These are phyloP conservation scores for Lolium perenne DNA, from an alignment of 176 grass and related monocot genomes.

Conservation along the genomic window DNA sequence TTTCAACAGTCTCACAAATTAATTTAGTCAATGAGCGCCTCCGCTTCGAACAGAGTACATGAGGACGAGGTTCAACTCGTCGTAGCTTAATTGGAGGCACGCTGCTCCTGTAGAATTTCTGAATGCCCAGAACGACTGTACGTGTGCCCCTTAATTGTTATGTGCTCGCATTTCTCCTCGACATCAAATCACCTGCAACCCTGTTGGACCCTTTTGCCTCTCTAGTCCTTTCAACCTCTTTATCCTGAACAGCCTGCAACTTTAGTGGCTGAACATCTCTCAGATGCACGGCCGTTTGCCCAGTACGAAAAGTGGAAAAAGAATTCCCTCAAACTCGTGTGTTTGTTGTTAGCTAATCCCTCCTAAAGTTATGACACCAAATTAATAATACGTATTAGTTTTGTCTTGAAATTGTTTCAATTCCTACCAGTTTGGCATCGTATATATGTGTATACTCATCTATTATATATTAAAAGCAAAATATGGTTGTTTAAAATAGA, in stretches of 20 bases:
- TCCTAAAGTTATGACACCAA: too few relatives aligned
- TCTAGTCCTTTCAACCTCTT: conserved; percentile 41
- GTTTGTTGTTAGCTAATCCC: not conserved
- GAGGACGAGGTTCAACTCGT: not conserved
- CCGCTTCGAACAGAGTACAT: conserved; percentile 7
- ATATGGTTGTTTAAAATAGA: too few relatives aligned
- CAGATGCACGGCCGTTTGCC: not conserved
- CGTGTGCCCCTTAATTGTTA: not conserved
- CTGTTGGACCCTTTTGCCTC: conserved; percentile 8
- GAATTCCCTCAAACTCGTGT: not conserved
- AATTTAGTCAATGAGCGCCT: not conserved
- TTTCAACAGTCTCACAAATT: conserved; percentile 24
- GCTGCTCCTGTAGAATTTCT: conserved; percentile 8
- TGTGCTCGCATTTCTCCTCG: conserved; percentile 22
- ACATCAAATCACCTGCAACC: conserved; percentile 54
- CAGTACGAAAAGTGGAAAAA: not conserved
- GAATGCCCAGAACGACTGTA: conserved; percentile 33
- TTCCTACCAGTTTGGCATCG: too few relatives aligned
- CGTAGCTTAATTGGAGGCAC: conserved; percentile 23
- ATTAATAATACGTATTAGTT: too few relatives aligned
- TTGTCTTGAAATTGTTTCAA: too few relatives aligned
- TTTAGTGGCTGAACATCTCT: not conserved
- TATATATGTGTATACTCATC: too few relatives aligned
- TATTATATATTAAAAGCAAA: too few relatives aligned
- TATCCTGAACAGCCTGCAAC: conserved; percentile 26